These are phyloP conservation scores for Leptomonas seymouri DNA, from an alignment of 208 protist species.

Conservation along the genomic window DNA sequence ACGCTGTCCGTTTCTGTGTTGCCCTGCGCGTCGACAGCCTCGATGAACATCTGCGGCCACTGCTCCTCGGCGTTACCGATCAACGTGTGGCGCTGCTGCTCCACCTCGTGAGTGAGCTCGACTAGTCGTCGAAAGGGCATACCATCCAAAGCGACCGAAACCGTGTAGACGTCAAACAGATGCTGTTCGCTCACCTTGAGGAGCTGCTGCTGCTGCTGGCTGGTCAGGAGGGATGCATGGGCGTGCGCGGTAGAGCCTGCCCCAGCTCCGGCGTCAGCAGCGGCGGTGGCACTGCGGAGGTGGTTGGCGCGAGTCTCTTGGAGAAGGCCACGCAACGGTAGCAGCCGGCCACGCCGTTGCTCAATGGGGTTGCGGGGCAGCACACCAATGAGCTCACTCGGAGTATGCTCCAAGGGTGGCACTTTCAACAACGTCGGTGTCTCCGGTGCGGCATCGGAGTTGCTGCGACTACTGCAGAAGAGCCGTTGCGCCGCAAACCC, in stretches of 20 bases:
- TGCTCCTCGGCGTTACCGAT: neutral
- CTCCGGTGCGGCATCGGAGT: neutral
- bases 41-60: conserved; percentile 15
- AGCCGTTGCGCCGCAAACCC: conserved; percentile 24
- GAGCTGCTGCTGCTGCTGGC: conserved; percentile 11
- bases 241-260: neutral
- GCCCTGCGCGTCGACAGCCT: conserved; percentile 23
- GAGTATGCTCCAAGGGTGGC: conserved; percentile 6
- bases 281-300: neutral
- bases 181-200: conserved; percentile 12
- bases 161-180: conserved; percentile 43
- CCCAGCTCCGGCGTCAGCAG: neutral
- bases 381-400: conserved; percentile 26
- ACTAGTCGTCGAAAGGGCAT: conserved; percentile 32
- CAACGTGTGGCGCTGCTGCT: conserved; percentile 3
- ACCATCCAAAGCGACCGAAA: conserved; percentile 41
- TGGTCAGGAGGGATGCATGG: neutral
- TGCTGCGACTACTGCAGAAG: neutral
- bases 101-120: conserved; percentile 12
- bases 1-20: conserved; percentile 32
- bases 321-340: conserved; percentile 18
- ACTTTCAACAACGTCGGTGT: neutral
- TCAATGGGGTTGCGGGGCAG: conserved; percentile 19
- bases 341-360: conserved; percentile 24
- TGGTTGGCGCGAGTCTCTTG: conserved; percentile 3